Conservation (phyloP, 495 filamentous ascomycete species). For the Aspergillus diversus region DNA sequence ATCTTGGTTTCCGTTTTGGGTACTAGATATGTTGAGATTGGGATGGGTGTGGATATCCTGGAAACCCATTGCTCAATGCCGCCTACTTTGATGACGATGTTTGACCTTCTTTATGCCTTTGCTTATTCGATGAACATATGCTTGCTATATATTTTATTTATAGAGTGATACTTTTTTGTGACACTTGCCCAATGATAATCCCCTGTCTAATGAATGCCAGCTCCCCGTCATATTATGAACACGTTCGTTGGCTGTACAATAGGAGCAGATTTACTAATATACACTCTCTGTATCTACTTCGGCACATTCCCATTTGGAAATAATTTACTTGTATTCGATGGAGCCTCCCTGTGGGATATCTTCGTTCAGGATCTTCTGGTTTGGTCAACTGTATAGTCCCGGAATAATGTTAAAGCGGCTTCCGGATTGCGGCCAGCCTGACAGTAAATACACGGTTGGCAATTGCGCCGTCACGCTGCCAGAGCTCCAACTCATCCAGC, state of each 20-base stretch:
- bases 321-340: too few relatives aligned
- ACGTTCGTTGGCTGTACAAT: conserved; percentile 5
- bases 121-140: conserved; percentile 30
- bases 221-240: background rate
- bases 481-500: conserved; percentile 12
- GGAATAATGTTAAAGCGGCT: conserved; percentile 46
- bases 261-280: background rate
- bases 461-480: background rate
- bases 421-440: conserved; percentile 45
- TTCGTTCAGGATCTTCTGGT: too few relatives aligned
- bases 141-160: conserved; percentile 20
- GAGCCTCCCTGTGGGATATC: too few relatives aligned
- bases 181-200: conserved; percentile 11
- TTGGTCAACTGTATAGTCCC: conserved; percentile 21
- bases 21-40: background rate
- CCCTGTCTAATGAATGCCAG: conserved; percentile 2
- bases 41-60: background rate
- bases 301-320: too few relatives aligned
- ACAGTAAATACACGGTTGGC: conserved; percentile 33
- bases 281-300: background rate
- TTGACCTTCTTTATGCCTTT: conserved; percentile 18
- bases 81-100: conserved; percentile 7
- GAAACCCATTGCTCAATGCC: background rate
- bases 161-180: conserved; percentile 24
- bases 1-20: background rate